Evolutionary conservation across 2,329 filamentous ascomycete genomes (phyloP).

Genomic region (Beauveria bassiana): DNA sequence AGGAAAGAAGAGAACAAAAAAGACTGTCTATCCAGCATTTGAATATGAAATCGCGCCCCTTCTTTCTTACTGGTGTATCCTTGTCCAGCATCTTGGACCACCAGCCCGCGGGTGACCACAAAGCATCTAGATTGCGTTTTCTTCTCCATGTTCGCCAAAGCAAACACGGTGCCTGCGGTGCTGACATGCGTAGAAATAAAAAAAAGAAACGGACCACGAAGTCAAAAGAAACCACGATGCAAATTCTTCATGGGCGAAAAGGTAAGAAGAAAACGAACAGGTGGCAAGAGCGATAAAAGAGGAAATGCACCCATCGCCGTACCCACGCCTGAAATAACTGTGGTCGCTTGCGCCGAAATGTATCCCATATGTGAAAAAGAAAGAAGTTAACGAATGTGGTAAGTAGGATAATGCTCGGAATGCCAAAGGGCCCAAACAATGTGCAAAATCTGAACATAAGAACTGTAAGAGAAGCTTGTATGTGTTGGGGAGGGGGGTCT

Average conservation of each 20-base stretch:
- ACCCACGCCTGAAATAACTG: slow-evolving; percentile 5
- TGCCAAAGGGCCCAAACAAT: slow-evolving; percentile 3
- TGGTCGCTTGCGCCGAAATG: slow-evolving; percentile 10
- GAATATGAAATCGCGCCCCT: not conserved
- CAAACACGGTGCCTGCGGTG: not conserved
- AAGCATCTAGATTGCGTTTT: not conserved
- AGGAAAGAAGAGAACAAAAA: slow-evolving; percentile 13
- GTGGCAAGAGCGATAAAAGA: slow-evolving; percentile 16
- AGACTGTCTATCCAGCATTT: slow-evolving; percentile 10
- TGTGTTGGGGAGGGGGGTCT: not conserved
- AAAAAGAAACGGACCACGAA: slow-evolving; percentile 11
- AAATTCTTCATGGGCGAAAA: not conserved
- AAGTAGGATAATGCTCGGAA: slow-evolving; percentile 4
- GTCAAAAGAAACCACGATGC: not conserved
- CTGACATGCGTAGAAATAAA: slow-evolving; percentile 2
- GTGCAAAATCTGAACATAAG: not conserved
- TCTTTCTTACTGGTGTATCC: not conserved
- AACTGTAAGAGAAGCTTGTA: not conserved
- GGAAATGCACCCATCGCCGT: slow-evolving; percentile 6
- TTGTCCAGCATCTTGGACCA: not conserved
- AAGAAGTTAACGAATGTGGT: slow-evolving; percentile 10
- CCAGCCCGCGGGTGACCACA: not conserved
- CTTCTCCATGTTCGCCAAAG: not conserved
- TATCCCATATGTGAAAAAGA: slow-evolving; percentile 9
- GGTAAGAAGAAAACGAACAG: slow-evolving; percentile 9